Conservation (phyloP, 345 rosid genomes). For the Clarkia xantiana region DNA sequence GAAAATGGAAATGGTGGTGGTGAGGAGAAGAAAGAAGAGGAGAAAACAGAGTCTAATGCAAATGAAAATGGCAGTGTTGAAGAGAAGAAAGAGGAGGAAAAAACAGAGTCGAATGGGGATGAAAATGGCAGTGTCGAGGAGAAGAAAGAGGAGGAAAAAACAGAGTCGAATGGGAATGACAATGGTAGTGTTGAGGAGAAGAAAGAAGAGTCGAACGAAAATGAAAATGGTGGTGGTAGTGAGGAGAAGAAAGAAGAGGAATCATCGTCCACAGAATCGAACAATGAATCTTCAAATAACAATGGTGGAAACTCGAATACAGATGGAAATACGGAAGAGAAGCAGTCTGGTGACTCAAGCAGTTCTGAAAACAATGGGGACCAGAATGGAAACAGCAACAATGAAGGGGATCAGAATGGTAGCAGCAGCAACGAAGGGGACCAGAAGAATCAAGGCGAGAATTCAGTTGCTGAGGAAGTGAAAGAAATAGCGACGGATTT, state of each 20-base stretch:
- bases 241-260: no score
- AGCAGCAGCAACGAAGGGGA: constrained; percentile 12
- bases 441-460: constrained; percentile 12
- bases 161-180: no score
- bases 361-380: constrained; percentile 20
- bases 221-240: no score
- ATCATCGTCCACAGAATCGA: constrained; percentile 1
- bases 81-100: neutral
- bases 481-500: constrained; percentile 36
- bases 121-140: no score
- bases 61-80: no score
- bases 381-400: constrained; percentile 9
- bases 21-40: no score
- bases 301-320: neutral
- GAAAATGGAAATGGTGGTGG: neutral
- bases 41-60: no score
- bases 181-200: no score
- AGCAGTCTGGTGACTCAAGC: neutral
- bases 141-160: no score
- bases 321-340: constrained; percentile 8
- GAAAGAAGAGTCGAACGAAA: no score
- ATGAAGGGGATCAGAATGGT: constrained; percentile 12
- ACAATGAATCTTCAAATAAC: constrained; percentile 1
- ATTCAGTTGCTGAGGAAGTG: constrained; percentile 27
- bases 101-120: no score